phyloP scores from a whole-genome alignment of 164 flowering plant genomes.

The Vitis rupestris region DNA sequence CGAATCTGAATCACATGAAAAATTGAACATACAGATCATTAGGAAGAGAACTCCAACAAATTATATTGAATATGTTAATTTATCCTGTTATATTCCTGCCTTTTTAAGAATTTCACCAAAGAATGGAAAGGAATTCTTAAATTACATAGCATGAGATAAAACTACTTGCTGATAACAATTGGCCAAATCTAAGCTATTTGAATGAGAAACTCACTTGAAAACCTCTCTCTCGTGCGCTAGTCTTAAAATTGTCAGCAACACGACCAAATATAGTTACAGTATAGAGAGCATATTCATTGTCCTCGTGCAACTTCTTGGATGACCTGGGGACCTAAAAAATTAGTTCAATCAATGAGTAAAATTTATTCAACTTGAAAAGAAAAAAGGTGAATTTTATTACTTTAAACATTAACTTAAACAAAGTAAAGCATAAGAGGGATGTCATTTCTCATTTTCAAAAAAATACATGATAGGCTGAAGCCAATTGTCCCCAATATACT shows the following conservation, averaged over 20 bases:
- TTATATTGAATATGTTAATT: neutral
- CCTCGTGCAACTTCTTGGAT: slow-evolving; percentile 86
- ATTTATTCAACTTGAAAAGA: too few species aligned
- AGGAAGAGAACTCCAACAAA: neutral
- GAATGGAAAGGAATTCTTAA: too few species aligned
- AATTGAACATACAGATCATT: neutral
- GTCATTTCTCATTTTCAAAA: too few species aligned
- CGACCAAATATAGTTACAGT: slow-evolving; percentile 77
- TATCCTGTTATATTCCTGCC: neutral
- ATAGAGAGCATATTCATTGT: slow-evolving; percentile 96
- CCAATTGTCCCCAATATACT: too few species aligned
- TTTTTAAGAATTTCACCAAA: neutral
- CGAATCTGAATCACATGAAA: slow-evolving; percentile 65
- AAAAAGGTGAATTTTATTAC: too few species aligned
- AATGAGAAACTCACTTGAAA: slow-evolving; percentile 62
- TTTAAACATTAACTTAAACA: too few species aligned
- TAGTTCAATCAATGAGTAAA: slow-evolving; percentile 17
- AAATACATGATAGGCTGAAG: too few species aligned
- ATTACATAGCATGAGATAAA: too few species aligned
- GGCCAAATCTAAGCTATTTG: too few species aligned
- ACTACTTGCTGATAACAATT: too few species aligned
- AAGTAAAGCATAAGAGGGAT: too few species aligned
- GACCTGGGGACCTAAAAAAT: slow-evolving; percentile 91
- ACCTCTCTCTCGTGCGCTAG: slow-evolving; percentile 83
- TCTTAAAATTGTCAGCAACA: slow-evolving; percentile 89